Conservation (phyloP, 257 asterid genomes). For the Jacaranda copaia region DNA sequence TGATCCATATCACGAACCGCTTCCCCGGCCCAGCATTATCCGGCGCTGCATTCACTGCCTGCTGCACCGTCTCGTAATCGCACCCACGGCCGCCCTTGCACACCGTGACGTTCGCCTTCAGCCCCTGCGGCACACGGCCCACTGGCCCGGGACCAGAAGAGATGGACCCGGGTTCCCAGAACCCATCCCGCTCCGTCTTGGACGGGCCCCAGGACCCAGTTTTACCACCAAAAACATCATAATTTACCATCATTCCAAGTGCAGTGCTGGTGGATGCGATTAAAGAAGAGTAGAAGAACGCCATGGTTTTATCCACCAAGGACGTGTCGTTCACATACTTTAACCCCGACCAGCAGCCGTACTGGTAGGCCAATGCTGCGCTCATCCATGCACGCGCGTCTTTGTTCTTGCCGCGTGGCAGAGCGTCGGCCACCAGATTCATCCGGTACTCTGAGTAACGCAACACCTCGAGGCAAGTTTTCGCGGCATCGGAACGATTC, state of each 20-base stretch:
- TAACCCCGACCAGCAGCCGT: conserved; percentile 68
- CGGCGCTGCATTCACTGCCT: conserved; percentile 69
- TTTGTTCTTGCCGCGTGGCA: conserved; percentile 46
- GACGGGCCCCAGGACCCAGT: conserved; percentile 57
- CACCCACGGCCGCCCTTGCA: conserved; percentile 51
- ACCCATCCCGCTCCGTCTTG: conserved; percentile 72
- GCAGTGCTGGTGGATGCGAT: conserved; percentile 53
- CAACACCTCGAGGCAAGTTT: conserved; percentile 52
- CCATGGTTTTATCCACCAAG: conserved; percentile 52
- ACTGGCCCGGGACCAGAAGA: background rate
- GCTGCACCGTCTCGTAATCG: conserved; percentile 56
- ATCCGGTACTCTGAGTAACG: conserved; percentile 49
- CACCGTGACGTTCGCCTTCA: conserved; percentile 59
- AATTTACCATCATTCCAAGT: conserved; percentile 62
- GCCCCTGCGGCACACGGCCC: conserved; percentile 48
- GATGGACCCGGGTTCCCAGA: conserved; percentile 52
- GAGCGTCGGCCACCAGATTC: conserved; percentile 34
- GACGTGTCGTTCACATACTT: conserved; percentile 61
- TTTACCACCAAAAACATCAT: conserved; percentile 54
- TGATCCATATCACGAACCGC: conserved; percentile 67
- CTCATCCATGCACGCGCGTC: conserved; percentile 85
- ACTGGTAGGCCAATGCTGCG: conserved; percentile 56
- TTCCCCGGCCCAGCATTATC: conserved; percentile 27
- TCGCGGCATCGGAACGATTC: conserved; percentile 60
- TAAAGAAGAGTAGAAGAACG: conserved; percentile 46